Evolutionary conservation across 1,139 yeast species (phyloP).

Genomic region (Debaryomyces sp.): DNA sequence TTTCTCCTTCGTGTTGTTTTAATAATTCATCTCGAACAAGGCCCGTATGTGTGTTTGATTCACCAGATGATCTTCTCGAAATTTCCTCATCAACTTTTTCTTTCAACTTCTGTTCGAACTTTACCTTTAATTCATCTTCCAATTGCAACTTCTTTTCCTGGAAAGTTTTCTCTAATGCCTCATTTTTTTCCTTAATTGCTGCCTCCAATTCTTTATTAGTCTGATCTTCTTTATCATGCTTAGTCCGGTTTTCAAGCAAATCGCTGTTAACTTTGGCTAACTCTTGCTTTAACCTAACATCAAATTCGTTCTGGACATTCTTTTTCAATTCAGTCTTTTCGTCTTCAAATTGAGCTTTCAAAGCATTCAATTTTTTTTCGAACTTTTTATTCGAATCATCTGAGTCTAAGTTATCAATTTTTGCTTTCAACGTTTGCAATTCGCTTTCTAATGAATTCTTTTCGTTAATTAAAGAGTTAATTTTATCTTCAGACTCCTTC

Average conservation of each 20-base stretch:
- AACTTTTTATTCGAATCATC: constrained; percentile 5
- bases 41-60: constrained; percentile 8
- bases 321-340: constrained; percentile 19
- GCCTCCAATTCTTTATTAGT: constrained; percentile 17
- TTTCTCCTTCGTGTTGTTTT: constrained; percentile 24
- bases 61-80: constrained; percentile 9
- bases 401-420: constrained; percentile 6
- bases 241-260: background rate
- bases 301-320: constrained; percentile 15
- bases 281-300: constrained; percentile 17
- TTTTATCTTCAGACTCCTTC: constrained; percentile 14
- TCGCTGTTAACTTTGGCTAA: constrained; percentile 12
- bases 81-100: constrained; percentile 13
- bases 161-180: constrained; percentile 23
- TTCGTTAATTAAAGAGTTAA: constrained; percentile 13
- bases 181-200: constrained; percentile 17
- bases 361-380: constrained; percentile 17
- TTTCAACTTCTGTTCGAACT: constrained; percentile 18
- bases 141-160: constrained; percentile 21
- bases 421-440: constrained; percentile 7
- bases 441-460: constrained; percentile 14
- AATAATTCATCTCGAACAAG: constrained; percentile 10
- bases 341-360: constrained; percentile 20
- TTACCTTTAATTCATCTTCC: constrained; percentile 22
- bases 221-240: constrained; percentile 6